phyloP scores from a whole-genome alignment of 1,284 basidiomycete species.

The Sanghuangporus weigelae region DNA sequence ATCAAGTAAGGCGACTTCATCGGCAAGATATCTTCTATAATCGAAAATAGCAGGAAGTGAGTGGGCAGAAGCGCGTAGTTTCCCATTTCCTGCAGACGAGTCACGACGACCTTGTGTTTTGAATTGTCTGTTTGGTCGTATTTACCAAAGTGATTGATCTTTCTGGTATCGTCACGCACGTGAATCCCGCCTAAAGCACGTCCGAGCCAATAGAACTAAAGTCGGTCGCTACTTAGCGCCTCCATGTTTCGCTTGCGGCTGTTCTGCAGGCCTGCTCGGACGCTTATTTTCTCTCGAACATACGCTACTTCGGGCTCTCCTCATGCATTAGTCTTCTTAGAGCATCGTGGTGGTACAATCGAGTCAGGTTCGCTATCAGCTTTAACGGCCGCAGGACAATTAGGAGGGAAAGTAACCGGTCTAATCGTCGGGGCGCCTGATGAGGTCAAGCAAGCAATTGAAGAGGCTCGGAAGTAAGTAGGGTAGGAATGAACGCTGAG shows the following conservation, averaged over 20 bases:
- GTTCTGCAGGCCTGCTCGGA: constrained; percentile 3
- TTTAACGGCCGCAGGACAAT: constrained; percentile 79
- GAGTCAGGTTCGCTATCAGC: constrained; percentile 87
- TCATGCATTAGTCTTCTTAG: constrained; percentile 81
- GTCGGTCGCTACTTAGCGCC: neutral
- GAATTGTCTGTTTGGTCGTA: no score
- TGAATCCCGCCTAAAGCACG: neutral
- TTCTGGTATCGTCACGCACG: neutral
- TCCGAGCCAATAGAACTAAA: neutral
- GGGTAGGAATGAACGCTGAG: neutral
- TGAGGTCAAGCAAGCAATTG: constrained; percentile 64
- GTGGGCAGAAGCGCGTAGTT: no score
- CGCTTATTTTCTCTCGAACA: constrained; percentile 29
- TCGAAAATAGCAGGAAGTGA: no score
- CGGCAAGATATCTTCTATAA: no score
- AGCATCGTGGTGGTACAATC: constrained; percentile 80
- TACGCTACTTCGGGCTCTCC: constrained; percentile 56
- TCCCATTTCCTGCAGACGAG: no score
- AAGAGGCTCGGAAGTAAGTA: constrained; percentile 75
- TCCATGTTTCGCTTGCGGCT: constrained; percentile 12
- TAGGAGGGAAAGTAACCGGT: constrained; percentile 87
- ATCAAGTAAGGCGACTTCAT: no score
- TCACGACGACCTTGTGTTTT: no score
- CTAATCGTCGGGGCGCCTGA: constrained; percentile 76
- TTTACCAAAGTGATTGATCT: no score